These are phyloP conservation scores for Pleurotus giganteus DNA, from an alignment of 768 basidiomycete species.

Conservation along the genomic window DNA sequence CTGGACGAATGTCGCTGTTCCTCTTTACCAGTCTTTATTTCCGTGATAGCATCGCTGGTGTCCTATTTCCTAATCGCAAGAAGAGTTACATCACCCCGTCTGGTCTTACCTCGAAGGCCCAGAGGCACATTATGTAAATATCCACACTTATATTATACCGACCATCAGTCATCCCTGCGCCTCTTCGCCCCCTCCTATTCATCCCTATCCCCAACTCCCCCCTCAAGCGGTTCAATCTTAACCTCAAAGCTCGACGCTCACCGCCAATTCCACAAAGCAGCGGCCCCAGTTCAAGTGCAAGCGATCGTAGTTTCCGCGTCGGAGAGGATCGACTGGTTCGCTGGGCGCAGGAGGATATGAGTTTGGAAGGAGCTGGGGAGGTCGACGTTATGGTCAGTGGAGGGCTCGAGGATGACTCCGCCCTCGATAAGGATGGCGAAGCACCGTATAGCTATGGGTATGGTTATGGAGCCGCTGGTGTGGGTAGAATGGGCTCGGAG, in stretches of 20 bases:
- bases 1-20: too few species aligned
- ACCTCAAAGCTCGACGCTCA: background rate
- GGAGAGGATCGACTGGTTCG: slow-evolving; percentile 4
- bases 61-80: too few species aligned
- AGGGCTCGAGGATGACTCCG: background rate
- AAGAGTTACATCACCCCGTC: too few species aligned
- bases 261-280: background rate
- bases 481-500: slow-evolving; percentile 2
- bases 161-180: too few species aligned
- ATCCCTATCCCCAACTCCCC: slow-evolving; percentile 2
- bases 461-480: slow-evolving; percentile 5
- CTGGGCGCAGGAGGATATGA: slow-evolving; percentile 8
- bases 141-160: background rate
- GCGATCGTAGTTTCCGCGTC: slow-evolving; percentile 3
- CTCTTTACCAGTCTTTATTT: too few species aligned
- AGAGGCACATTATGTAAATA: too few species aligned
- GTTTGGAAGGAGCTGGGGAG: slow-evolving; percentile 6
- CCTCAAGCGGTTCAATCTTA: background rate
- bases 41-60: too few species aligned
- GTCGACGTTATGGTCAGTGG: slow-evolving; percentile 7
- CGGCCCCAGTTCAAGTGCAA: too few species aligned
- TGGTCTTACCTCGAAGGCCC: too few species aligned
- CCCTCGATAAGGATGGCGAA: background rate
- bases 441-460: background rate
- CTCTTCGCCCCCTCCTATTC: too few species aligned